Base-by-base conservation (phyloP, 306 rosid species). In the Pueraria montana region DNA sequence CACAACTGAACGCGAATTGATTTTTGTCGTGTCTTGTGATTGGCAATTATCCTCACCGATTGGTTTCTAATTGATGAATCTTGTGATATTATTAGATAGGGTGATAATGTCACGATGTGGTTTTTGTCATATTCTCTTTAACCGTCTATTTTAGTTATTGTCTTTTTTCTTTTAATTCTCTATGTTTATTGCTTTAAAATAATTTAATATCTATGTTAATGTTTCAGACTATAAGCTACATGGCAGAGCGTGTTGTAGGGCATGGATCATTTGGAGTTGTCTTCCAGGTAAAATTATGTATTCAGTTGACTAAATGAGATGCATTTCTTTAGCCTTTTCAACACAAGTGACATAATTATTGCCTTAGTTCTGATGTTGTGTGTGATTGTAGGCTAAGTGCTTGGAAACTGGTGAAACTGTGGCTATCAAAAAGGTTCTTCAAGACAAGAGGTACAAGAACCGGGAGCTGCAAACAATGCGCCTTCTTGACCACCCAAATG, bases 221-320 rank as follows among this genome's bases (percentile, higher is more conserved):
- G 17, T 80, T 82, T 78, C 89, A 95, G 98, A 95, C 97, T 58
- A 95, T 95, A 80, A 95, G 98, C 86, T 95, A 95, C 84, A 93
- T 95, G 98, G 98, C 98, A 42, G 98, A 95, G 87, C 98, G 98
- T 67, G 92, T 91, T 86, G 98, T 95, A 13, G 98, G 98, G 77
- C 97, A 93, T 43, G 98, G 98, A 85, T 95, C 98, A 38, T 95
- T 95, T 81, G 98, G 98, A 86, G 97, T 95, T 70, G 98, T 95
- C 42, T 95, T 95, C 89, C 98, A 93, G 89, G 98, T 95, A 86
- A 83, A 71, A 63, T 14, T 45, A 16, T 72, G 59, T 77, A 56
- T 36, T 42, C 59, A 8, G 30, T 53, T 42, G 21, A 77, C 30
- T 65, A 27, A 30, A 62, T 76, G 55, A 40, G 21, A 48, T 65